Percentiles rank a stretch among this genome's conserved stretches.
Conservation (phyloP, 2,329 filamentous ascomycete species). For the Nannizzia gypsea region DNA sequence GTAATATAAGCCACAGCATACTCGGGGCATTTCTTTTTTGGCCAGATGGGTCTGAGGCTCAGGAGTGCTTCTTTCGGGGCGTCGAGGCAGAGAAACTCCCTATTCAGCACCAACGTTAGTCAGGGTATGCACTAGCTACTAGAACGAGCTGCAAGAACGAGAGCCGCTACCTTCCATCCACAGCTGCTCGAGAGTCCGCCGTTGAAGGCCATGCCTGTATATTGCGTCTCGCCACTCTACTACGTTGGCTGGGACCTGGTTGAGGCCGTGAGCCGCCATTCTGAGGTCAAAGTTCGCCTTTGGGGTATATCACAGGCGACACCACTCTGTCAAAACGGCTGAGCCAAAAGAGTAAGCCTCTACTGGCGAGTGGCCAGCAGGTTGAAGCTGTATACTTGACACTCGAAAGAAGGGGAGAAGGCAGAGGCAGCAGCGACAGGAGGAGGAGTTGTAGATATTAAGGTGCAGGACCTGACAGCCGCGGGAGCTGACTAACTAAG, state of each 20-base stretch:
- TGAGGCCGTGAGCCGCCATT: conserved; percentile 8
- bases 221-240: conserved; percentile 10
- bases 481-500: too few species aligned
- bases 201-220: conserved; percentile 9
- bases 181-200: conserved; percentile 4
- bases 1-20: conserved; percentile 11
- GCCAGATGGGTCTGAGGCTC: conserved; percentile 12
- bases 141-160: not conserved
- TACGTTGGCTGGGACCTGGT: conserved; percentile 11
- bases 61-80: conserved; percentile 14
- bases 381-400: too few species aligned
- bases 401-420: too few species aligned
- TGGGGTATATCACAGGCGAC: not conserved
- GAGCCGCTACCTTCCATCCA: conserved; percentile 5
- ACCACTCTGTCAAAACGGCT: too few species aligned
- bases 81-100: conserved; percentile 12
- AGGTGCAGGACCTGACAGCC: too few species aligned
- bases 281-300: conserved; percentile 2
- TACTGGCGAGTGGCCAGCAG: too few species aligned
- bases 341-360: too few species aligned
- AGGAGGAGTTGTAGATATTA: too few species aligned
- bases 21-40: conserved; percentile 4
- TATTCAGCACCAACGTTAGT: not conserved
- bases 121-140: too few species aligned
- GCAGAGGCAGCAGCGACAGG: too few species aligned